Percentiles rank a stretch among this genome's conserved stretches.
phyloP scores from a whole-genome alignment of 2,329 filamentous ascomycete genomes.

The Coleophoma eucalyptorum region DNA sequence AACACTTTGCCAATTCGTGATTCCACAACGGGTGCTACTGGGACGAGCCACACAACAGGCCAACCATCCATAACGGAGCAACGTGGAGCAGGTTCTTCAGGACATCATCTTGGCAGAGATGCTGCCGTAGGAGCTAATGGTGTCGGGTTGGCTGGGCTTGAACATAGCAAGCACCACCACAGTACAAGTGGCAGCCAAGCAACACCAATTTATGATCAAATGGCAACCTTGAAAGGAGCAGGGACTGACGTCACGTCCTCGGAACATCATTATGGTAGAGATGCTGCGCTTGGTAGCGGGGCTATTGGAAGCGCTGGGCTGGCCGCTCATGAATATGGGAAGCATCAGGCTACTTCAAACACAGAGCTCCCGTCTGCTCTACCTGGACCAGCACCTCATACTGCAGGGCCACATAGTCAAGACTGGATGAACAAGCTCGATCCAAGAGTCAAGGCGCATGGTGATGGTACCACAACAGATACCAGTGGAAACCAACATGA shows the following conservation, averaged over 20 bases:
- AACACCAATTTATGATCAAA: background rate
- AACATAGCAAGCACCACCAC: background rate
- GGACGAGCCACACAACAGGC: background rate
- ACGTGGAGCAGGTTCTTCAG: background rate
- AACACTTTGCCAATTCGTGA: background rate
- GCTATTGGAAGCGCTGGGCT: background rate
- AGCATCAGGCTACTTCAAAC: background rate
- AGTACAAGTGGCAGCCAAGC: background rate
- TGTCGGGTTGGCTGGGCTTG: constrained; percentile 5
- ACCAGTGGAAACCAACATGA: background rate
- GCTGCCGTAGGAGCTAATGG: constrained; percentile 1
- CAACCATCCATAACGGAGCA: no score
- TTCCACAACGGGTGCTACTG: background rate
- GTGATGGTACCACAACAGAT: background rate
- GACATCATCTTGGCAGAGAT: background rate
- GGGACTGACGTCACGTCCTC: background rate
- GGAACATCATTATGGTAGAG: constrained; percentile 7
- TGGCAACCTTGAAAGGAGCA: constrained; percentile 15
- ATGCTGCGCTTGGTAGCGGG: constrained; percentile 4
- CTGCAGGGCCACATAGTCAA: constrained; percentile 28
- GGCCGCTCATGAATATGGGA: background rate
- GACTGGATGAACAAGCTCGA: constrained; percentile 35
- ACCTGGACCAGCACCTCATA: constrained; percentile 16
- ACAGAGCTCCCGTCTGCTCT: background rate
- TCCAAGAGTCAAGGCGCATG: constrained; percentile 28